Evolutionary conservation across 2,329 filamentous ascomycete genomes (phyloP), one percentile per base, ranked within the genome.

Genomic region (Trichophaea hybrida): DNA sequence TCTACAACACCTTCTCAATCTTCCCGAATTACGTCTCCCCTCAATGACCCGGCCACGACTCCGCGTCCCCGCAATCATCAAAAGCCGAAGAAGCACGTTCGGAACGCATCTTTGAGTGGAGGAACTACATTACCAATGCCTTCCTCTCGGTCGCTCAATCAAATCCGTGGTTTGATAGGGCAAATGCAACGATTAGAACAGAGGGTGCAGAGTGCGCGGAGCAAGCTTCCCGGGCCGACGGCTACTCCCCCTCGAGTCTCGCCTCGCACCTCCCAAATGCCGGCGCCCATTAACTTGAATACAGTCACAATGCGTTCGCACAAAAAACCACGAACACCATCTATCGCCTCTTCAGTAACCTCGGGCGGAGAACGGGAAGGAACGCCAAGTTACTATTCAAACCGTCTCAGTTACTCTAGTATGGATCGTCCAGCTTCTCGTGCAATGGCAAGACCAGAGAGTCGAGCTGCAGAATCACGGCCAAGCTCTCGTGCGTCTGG

Each of bases 151-250:
- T 97, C 93, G 1, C 80, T 98, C 54, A 86, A 86, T 66, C 93
- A 98, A 71, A 94, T 98, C 69, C 88, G 91, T 65, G 86, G 85
- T 34, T 82, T 98, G 65, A 95, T 94, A 60, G 90, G 88, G 33
- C 93, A 97, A 74, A 96, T 97, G 89, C 88, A 96, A 73, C 87
- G 88, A 66, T 83, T 98, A 62, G 93, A 97, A 72, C 88, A 93
- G 64, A 82, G 93, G 49, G 91, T 98, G 7, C 89, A 97, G 62
- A 88, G 85, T 31, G 93, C 85, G 15, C 83, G 89, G 67, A 96
- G 91, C 43, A 95, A 93, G 73, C 80, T 98, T 17, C 93, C 93
- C 1, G 88, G 85, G 1, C 88, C 90, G n/a, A 78, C 81, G 6
- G 78, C 77, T 58, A 93, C 86, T 0, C 89, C 90, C 4, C 88